Base-by-base conservation (phyloP, 2,329 filamentous ascomycete species). In the Amesomyces nigricolor region DNA sequence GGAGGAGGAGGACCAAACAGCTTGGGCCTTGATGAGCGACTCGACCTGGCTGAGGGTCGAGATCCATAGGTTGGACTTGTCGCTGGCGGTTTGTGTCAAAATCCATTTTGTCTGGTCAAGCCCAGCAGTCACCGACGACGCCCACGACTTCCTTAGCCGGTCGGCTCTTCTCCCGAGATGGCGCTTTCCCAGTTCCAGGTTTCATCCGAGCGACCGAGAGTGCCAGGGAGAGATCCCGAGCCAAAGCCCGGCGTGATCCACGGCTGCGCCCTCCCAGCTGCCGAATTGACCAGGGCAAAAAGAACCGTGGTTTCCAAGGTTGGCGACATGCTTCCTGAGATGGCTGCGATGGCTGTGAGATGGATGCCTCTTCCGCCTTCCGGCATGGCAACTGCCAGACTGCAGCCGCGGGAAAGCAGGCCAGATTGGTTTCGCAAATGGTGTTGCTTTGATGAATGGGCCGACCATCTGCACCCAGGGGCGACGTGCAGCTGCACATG, bases 401-500 rank as follows among this genome's bases (percentile, higher is more conserved):
- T 50, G 58, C 49, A 53, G 51, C 42, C 47, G 44, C 47, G 46
- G 47, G 44, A 56, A 58, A 50, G 56, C 56, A 19, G 53, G 57
- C 48, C 57, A 52, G 42, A 62, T 62, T 62, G 58, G 47, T 50
- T 47, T 46, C 47, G 51, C 52, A 29, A 44, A 32, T 22, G 40
- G 40, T 40, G 51, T 50, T 59, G 56, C 54, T 58, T 26, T 59
- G 58, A 60, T 62, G 62, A 62, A 64, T 61, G 61, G 53, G 59
- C 54, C 56, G 55, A 43, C 56, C 56, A 57, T 53, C 57, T 64
- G 64, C 64, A 63, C 49, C 56, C 54, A 54, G 49, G 47, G 54
- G 47, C 50, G 54, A 53, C 58, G 49, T 65, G 64, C 63, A 65
- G 61, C 58, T 64, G 63, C 60, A 62, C 63, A 63, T 63, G 59